Evolutionary conservation across 2,329 filamentous ascomycete genomes (phyloP), one percentile per base, ranked within the genome.

Genomic region (Rhinocladiella mackenziei): DNA sequence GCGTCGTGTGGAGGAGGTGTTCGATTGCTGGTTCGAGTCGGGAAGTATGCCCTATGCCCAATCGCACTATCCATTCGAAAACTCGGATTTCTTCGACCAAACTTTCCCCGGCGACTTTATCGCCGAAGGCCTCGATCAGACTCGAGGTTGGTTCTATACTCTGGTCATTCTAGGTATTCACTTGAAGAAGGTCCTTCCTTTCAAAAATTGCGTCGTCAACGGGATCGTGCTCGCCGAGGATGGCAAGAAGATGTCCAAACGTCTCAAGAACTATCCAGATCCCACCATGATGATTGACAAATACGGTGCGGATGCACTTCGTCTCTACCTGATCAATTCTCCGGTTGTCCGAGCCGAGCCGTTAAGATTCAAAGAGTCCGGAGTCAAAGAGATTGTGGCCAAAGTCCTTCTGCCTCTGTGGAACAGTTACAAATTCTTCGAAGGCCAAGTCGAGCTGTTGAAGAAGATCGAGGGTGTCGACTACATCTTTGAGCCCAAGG

Each of bases 171-270:
- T 94, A 31, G 87, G 88, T 14, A 91, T 85, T 9, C 85, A 91
- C 62, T 74, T 94, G 3, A 92, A 91, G 58, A 83, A 83, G 26
- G 74, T 79, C 23, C 80, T 87, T 1, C 86, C 88, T 0, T 94
- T 94, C 74, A 81, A 89, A 66, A 94, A 94, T 62, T 91, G 86
- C 58, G 84, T 94, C 7, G 86, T 92, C 55, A 94, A 92, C 61
- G 87, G 87, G 37, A 89, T 94, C 45, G 86, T 94, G 6, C 74
- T 94, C 19, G 87, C 87, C 1, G 86, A 92, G 62, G 86, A 94
- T 59, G 88, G 88, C 44, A 94, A 94, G 74, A 94, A 94, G 72
- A 94, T 94, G 88, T 92, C 87, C 9, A 94, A 94, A 67, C 80
- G 88, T 29, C 74, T 94, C 35, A 91, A 94, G 70, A 94, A 94